Evolutionary conservation across 2,329 filamentous ascomycete species (phyloP).

Genomic region (Neocatenulostroma microsporum): DNA sequence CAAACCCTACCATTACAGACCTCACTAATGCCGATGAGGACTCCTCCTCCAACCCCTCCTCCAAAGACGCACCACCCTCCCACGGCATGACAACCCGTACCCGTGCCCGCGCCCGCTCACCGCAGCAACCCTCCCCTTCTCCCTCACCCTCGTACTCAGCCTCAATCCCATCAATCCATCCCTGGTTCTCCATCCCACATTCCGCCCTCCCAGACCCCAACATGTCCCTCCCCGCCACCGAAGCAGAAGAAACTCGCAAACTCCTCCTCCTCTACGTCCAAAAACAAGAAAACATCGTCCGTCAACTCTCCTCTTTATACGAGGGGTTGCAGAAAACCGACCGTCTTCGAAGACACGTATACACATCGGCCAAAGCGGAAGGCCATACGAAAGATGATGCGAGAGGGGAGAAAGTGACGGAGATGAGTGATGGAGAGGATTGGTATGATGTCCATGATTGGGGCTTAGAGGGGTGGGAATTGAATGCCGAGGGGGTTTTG

Average conservation of each 20-base stretch:
- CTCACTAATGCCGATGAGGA: constrained; percentile 15
- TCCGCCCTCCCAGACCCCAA: constrained; percentile 59
- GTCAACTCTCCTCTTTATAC: constrained; percentile 60
- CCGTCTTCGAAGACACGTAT: constrained; percentile 61
- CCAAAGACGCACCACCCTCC: constrained; percentile 28
- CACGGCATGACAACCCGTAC: constrained; percentile 51
- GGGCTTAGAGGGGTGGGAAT: constrained; percentile 43
- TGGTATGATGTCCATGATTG: constrained; percentile 82
- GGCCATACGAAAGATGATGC: constrained; percentile 48
- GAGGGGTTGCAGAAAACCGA: constrained; percentile 66
- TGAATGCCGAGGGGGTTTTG: constrained; percentile 38
- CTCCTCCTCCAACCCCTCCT: constrained; percentile 36
- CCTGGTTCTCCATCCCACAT: constrained; percentile 61
- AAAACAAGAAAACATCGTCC: constrained; percentile 76
- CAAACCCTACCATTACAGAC: constrained; percentile 14
- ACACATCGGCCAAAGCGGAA: constrained; percentile 71
- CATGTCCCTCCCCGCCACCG: constrained; percentile 60
- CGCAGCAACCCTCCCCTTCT: constrained; percentile 25
- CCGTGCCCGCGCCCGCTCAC: constrained; percentile 39
- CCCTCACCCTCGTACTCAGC: constrained; percentile 39
- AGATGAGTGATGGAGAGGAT: constrained; percentile 82
- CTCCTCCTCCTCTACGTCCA: constrained; percentile 70
- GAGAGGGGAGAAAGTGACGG: constrained; percentile 32
- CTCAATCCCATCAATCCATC: constrained; percentile 54
- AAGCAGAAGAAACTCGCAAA: constrained; percentile 71